These are phyloP conservation scores for Pseudoturritis turrita DNA, from an alignment of 345 rosid genomes.

Conservation along the genomic window DNA sequence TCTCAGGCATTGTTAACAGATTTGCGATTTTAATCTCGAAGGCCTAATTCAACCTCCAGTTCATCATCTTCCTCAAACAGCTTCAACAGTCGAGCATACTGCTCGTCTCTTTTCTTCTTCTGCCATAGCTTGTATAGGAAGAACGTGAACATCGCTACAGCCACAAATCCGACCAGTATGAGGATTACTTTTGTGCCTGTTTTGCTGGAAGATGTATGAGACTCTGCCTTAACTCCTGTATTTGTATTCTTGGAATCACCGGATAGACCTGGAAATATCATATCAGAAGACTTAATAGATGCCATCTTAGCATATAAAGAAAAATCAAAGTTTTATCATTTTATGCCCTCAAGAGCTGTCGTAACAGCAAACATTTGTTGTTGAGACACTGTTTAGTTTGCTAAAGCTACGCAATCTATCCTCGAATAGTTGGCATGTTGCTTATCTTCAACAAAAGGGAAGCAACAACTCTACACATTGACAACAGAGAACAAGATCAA, in stretches of 20 bases:
- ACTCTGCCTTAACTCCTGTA: constrained; percentile 33
- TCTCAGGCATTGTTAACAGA: background rate
- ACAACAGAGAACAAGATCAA: constrained; percentile 2
- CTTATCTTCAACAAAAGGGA: background rate
- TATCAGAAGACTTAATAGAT: background rate
- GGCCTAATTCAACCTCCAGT: constrained; percentile 96
- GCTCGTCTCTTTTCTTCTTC: constrained; percentile 96
- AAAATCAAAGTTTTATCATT: background rate
- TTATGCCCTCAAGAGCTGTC: background rate
- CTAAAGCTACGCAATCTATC: background rate
- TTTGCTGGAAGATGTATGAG: constrained; percentile 42
- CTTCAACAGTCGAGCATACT: constrained; percentile 87
- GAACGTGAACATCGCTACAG: constrained; percentile 50
- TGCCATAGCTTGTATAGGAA: constrained; percentile 86
- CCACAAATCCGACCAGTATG: constrained; percentile 46
- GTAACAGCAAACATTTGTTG: background rate
- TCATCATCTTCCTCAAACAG: constrained; percentile 98
- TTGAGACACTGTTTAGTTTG: background rate
- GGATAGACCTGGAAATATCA: constrained; percentile 43
- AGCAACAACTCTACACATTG: background rate
- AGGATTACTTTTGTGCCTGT: constrained; percentile 49
- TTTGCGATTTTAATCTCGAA: constrained; percentile 52
- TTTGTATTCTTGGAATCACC: constrained; percentile 44
- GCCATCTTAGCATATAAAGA: background rate
- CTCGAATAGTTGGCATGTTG: background rate